Evolutionary conservation across 148 eudicot species (phyloP).

Genomic region (Vaccinium macrocarpon): DNA sequence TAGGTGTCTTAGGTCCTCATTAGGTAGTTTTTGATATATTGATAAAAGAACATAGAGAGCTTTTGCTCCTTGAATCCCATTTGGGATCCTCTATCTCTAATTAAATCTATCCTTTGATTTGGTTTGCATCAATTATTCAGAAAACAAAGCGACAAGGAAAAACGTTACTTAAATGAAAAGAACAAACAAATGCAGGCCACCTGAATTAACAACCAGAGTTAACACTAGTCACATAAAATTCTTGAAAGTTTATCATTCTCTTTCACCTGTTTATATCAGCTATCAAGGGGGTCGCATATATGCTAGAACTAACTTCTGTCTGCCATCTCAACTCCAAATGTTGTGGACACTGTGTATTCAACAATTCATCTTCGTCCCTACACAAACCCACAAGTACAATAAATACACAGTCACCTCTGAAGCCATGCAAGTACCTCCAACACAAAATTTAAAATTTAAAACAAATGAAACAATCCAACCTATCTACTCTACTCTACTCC

Average conservation of each 20-base stretch:
- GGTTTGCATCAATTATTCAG: too few relatives aligned
- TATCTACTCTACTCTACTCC: not conserved
- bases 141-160: not conserved
- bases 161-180: not conserved
- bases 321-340: conserved; percentile 95
- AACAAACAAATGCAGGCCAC: not conserved
- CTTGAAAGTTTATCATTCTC: not conserved
- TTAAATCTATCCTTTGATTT: too few relatives aligned
- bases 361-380: conserved; percentile 83
- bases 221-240: not conserved
- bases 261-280: conserved; percentile 94
- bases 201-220: not conserved
- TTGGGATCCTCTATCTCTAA: too few relatives aligned
- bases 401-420: not conserved
- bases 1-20: too few relatives aligned
- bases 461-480: not conserved
- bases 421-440: not conserved
- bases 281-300: conserved; percentile 86
- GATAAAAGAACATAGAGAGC: too few relatives aligned
- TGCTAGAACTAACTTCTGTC: conserved; percentile 96
- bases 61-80: too few relatives aligned
- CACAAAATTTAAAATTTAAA: not conserved
- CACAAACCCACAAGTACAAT: conserved; percentile 14
- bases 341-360: conserved; percentile 91
- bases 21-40: too few relatives aligned